phyloP scores from a whole-genome alignment of 2,329 filamentous ascomycete genomes.

The Calonectria hongkongensis region DNA sequence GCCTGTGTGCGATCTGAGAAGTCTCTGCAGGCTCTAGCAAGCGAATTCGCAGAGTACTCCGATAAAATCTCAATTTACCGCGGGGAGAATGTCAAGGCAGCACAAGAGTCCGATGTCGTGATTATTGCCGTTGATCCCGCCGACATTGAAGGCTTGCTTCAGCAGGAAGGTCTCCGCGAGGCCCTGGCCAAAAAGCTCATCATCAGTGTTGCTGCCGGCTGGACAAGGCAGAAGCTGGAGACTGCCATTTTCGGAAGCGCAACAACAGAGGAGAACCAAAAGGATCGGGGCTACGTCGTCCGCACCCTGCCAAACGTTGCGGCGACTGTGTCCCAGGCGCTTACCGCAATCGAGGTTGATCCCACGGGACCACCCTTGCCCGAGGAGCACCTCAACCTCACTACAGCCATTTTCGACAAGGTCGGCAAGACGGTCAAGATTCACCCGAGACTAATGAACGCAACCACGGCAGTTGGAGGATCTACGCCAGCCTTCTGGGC shows the following conservation, averaged over 20 bases:
- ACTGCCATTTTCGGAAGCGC: conserved; percentile 57
- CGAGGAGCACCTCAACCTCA: conserved; percentile 47
- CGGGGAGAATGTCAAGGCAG: conserved; percentile 59
- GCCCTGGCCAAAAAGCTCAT: conserved; percentile 67
- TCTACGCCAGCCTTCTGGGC: conserved; percentile 77
- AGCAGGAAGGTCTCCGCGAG: conserved; percentile 59
- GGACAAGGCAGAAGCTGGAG: conserved; percentile 64
- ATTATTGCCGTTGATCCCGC: conserved; percentile 69
- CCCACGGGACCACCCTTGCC: conserved; percentile 46
- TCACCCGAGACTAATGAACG: conserved; percentile 72
- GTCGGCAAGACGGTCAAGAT: conserved; percentile 73
- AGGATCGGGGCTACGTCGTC: conserved; percentile 51
- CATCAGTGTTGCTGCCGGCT: conserved; percentile 72
- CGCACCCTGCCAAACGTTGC: conserved; percentile 62
- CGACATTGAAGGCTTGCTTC: conserved; percentile 63
- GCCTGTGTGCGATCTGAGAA: conserved; percentile 57
- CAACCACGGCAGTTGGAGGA: conserved; percentile 74
- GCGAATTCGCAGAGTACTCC: conserved; percentile 45
- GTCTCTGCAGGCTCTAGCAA: conserved; percentile 48
- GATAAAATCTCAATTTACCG: conserved; percentile 53
- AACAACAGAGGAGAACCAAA: conserved; percentile 41
- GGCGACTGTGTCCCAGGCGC: conserved; percentile 56
- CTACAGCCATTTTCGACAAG: conserved; percentile 70
- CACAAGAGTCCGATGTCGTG: conserved; percentile 61
- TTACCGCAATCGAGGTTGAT: conserved; percentile 58